A percentile compares a stretch with the other conserved stretches of the same genome.
Conservation (phyloP, 1,284 basidiomycete genomes). For the Volvariella surrecta region DNA sequence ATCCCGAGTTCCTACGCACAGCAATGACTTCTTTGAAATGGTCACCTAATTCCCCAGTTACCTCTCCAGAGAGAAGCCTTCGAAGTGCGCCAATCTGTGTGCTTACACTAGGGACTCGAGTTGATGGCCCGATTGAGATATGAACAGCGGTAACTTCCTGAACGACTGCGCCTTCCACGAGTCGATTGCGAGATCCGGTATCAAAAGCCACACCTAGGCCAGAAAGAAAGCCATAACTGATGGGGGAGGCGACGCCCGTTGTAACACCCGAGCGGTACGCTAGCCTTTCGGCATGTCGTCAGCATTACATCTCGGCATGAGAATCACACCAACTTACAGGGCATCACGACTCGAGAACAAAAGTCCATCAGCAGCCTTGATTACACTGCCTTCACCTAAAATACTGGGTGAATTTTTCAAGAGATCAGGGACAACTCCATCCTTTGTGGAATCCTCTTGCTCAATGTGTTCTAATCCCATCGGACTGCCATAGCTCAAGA, state of each 20-base stretch:
- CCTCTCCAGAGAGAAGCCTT: constrained; percentile 31
- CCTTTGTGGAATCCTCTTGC: constrained; percentile 57
- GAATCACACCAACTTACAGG: constrained; percentile 35
- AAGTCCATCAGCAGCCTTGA: constrained; percentile 68
- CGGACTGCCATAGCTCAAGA: constrained; percentile 52
- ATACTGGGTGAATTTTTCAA: constrained; percentile 35
- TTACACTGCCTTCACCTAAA: constrained; percentile 43
- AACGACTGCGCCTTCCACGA: constrained; percentile 61
- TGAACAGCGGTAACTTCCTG: constrained; percentile 69
- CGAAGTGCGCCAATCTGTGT: constrained; percentile 69
- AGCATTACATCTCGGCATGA: background rate
- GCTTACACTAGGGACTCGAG: constrained; percentile 48
- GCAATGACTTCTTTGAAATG: constrained; percentile 39
- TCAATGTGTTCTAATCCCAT: constrained; percentile 56
- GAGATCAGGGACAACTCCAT: constrained; percentile 51
- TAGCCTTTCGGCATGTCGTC: constrained; percentile 31
- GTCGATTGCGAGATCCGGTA: constrained; percentile 52
- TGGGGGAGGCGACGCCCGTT: constrained; percentile 55
- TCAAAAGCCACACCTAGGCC: constrained; percentile 64
- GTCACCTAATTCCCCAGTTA: constrained; percentile 31
- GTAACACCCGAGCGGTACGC: constrained; percentile 63
- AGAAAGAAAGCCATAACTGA: constrained; percentile 44
- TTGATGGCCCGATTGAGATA: constrained; percentile 41
- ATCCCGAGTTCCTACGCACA: constrained; percentile 15
- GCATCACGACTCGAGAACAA: constrained; percentile 64